Base-by-base conservation (phyloP, 768 basidiomycete species). In the Agaricus sinodeliciosus region DNA sequence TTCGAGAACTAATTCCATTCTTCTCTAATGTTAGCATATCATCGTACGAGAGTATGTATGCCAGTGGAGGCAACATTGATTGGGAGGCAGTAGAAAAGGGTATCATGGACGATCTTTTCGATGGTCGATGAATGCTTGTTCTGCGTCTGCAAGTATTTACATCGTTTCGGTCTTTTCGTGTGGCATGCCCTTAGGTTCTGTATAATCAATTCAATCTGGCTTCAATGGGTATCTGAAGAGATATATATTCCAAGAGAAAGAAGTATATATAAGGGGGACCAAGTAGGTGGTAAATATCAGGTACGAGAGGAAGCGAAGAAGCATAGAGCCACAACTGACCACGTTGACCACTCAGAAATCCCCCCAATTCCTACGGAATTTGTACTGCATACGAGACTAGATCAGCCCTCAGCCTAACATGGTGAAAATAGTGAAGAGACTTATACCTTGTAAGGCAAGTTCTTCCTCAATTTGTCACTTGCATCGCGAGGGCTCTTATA, bases 21-120 rank as follows among this genome's bases (percentile, higher is more conserved):
- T 94, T 98, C 67, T 84, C 91, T 1, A 79, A 84, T 52, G 85
- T 94, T 46, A 95, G 93, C 67, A 82, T 95, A 47, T 75, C 85
- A 4, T 86, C 88, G 9, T 98, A 93, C 64, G 93, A 98, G 69
- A 87, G 87, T 54, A 78, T 95, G 43, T 99, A 97, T 66, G 80
- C 81, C 6, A 86, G 86, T 58, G 81, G 80, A 12, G 85, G 87
- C 0, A 82, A 78, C 51, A 73, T 98, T 16, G 94, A 98, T 63
- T 95, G 91, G 93, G 85, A 83, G 28, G 84, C 83, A 2, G 85
- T 99, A 18, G 95, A 98, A 67, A 75, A 73, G 43, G 82, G 85
- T 4, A 66, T 99, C 43, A 70, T 88, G 67, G 78, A 81, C 44
- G 95, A 98, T 66, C 85, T 98, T 75, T 99, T 98, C 63, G 94